Base-by-base conservation (phyloP, 2,329 filamentous ascomycete species). In the Fusarium poae region DNA sequence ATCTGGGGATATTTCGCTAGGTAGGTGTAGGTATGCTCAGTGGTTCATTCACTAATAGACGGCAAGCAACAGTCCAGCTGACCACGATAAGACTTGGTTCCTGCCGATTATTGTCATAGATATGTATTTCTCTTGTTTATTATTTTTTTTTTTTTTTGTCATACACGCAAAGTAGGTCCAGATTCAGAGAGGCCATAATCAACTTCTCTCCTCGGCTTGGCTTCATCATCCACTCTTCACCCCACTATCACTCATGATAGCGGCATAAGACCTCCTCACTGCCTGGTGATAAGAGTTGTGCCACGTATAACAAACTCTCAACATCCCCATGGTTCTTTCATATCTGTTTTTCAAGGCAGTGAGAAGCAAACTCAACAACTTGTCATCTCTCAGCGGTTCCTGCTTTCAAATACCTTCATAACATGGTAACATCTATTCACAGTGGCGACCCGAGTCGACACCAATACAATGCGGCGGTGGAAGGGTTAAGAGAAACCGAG, bases 401-500 rank as follows among this genome's bases (percentile, higher is more conserved):
- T 39, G 4, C 23, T 49, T 25, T 6, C 30, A 42, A 5, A 34
- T 16, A 39, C 16, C 30, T 15, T 29, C 39, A 12, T 23, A 35
- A 67, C 15, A 69, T 69, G 62, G 35, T 43, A 11, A 29, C 37
- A 18, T 23, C 35, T 32, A 48, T 37, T 48, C n/a, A 32, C 34
- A 25, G 52, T 48, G 61, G 48, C 43, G 39, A 62, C 25, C 46
- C 49, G n/a, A 52, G 45, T 27, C 16, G 57, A n/a, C 45, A 40
- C 68, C 76, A 73, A 68, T 92, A 92, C 76, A 88, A 91, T 76
- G 76, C 77, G 57, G 79, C 79, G 32, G 83, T 93, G 20, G 88
- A 91, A 76, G 75, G 75, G 16, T 82, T 92, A 30, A 83, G 90
- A 63, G 78, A 83, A 18, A 75, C 75, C 34, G 89, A 93, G 72